Base-by-base conservation (phyloP, 2,329 filamentous ascomycete species). In the Ustilaginoidea virens region DNA sequence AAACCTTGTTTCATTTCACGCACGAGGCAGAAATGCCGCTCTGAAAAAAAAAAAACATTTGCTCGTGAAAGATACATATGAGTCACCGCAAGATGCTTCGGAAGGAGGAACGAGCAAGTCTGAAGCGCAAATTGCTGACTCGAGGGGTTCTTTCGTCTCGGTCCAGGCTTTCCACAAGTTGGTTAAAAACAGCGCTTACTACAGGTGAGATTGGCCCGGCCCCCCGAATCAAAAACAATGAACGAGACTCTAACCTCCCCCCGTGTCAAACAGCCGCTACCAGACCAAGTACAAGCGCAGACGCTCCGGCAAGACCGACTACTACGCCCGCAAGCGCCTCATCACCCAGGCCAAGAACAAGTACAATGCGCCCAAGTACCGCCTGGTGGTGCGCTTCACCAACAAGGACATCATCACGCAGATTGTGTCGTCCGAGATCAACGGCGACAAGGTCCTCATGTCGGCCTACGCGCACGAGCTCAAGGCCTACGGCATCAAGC, bases 71-170 rank as follows among this genome's bases (percentile, higher is more conserved):
- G n/a, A n/a, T n/a, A n/a, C n/a, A n/a, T n/a, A n/a, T n/a, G 78
- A 80, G 80, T 90, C 81, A 66, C 67, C 72, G 83, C 87, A 94
- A 94, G 82, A 83, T 92, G 85, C 85, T 94, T 94, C 87, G 86
- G 81, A 80, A 43, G 45, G 61, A 62, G 60, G 58, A 52, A 30
- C 40, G 53, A 56, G 53, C 50, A 54, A 45, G 51, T 72, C 86
- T 94, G 86, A 94, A 94, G 86, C 85, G 86, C 74, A 75, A 93
- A 93, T 93, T 94, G 87, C 87, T 94, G 86, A 94, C 83, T 93
- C 81, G 76, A 61, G 69, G 66, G 61, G 37, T 56, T 23, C 36
- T 56, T 20, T 15, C 21, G n/a, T n/a, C 17, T 23, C 16, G 44
- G 46, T 57, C 9, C 10, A 93, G 85, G 57, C 72, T 63, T 87